Conservation (phyloP, 2,329 filamentous ascomycete genomes). For the Dactylonectria macrodidyma region DNA sequence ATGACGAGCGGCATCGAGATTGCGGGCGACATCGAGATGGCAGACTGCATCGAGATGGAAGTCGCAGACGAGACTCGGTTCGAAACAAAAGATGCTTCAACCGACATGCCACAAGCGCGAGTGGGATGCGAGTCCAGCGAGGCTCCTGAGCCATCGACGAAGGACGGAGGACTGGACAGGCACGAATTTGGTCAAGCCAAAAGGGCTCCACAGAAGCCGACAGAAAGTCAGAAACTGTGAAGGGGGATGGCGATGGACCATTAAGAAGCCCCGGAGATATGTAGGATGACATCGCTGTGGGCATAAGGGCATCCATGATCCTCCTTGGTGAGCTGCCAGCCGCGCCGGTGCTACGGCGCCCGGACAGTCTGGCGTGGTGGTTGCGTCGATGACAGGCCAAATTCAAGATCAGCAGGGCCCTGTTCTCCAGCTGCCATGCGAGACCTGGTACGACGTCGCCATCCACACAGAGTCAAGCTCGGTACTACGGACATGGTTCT, state of each 20-base stretch:
- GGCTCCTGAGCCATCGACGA: neutral
- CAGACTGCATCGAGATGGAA: no score
- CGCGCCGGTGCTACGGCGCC: neutral
- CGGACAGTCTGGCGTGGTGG: neutral
- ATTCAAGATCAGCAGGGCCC: constrained; percentile 51
- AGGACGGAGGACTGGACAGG: neutral
- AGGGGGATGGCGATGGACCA: neutral
- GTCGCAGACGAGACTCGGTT: neutral
- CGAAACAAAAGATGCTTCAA: neutral
- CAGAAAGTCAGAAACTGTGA: constrained; percentile 1
- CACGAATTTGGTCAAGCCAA: neutral
- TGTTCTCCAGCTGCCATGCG: neutral
- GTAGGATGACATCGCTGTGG: constrained; percentile 6
- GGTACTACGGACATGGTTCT: neutral
- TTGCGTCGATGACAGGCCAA: constrained; percentile 52
- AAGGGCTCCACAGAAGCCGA: neutral
- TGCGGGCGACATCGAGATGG: neutral
- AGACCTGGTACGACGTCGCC: constrained; percentile 6
- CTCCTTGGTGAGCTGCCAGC: no score
- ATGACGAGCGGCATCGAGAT: neutral
- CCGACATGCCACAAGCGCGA: no score
- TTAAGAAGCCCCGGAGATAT: neutral
- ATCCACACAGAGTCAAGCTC: neutral
- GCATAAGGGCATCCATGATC: no score
- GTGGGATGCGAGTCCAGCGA: no score